Base-by-base conservation (phyloP, 208 protist species). In the Tritrichomonas foetus region DNA sequence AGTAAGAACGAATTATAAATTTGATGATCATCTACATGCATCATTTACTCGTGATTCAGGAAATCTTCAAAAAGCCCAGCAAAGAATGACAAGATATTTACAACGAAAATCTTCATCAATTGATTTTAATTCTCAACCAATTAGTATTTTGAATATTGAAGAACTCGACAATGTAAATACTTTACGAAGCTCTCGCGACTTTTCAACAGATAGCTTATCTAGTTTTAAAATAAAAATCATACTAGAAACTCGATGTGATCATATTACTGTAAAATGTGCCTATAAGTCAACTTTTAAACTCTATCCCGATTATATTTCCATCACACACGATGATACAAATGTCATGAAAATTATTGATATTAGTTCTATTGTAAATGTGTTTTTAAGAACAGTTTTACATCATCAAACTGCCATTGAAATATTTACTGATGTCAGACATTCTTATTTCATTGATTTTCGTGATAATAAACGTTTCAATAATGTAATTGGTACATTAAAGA, bases 371-470 rank as follows among this genome's bases (percentile, higher is more conserved):
- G 39, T 33, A 57, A 5, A 27, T 36, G 44, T 89, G 33, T 89
- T 61, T 14, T 27, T 39, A 49, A 53, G 78, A 36, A 89, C 47
- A 57, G 33, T 61, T 50, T n/a, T 25, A 22, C 41, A 89, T 39
- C 8, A 39, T 57, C 33, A 89, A 27, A 50, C 44, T 3, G 30
- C 41, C 5, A 53, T 89, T 39, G 78, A 89, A 89, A 89, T 89
- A 0, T 89, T 89, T n/a, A 57, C 47, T 57, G 33, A 44, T 0
- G 47, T n/a, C 57, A 27, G 78, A 39, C 14, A 57, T 61, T 20
- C 44, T 22, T 89, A 89, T 89, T 89, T 89, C 78, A 89, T 89
- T 39, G 20, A 49, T n/a, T 89, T 89, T 47, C 53, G 57, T 44
- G 78, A 89, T n/a, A 33, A 39, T 55, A 61, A 22, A 57, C 53